Conservation (phyloP, 2,329 filamentous ascomycete species). For the Aureobasidium sp. region DNA sequence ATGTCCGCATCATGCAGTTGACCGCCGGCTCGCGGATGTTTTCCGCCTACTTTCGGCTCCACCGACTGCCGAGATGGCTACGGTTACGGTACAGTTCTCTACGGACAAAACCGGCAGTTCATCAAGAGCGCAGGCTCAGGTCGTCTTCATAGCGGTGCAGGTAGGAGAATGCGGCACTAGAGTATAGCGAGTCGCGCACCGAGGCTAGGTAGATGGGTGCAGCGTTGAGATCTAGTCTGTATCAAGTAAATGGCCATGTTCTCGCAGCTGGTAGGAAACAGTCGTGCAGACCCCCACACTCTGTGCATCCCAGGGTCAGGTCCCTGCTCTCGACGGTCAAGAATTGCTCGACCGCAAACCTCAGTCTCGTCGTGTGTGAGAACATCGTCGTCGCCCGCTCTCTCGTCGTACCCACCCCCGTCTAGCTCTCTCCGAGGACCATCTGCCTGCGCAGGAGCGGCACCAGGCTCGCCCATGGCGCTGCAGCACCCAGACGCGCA, state of each 20-base stretch:
- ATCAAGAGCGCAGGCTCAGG: neutral
- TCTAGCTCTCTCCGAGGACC: neutral
- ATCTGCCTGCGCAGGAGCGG: conserved; percentile 6
- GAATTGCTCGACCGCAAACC: neutral
- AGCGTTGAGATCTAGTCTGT: neutral
- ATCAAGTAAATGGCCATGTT: neutral
- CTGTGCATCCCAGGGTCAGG: neutral
- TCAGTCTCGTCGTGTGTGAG: neutral
- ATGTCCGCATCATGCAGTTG: conserved; percentile 9
- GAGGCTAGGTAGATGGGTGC: neutral
- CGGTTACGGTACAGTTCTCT: neutral
- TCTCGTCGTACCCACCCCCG: neutral
- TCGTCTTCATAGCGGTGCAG: neutral
- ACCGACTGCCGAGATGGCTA: neutral
- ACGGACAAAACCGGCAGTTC: neutral
- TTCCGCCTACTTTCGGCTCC: neutral
- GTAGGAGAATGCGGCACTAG: too few relatives aligned
- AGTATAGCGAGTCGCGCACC: neutral
- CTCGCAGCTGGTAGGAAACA: too few relatives aligned
- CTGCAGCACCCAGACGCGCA: conserved; percentile 4
- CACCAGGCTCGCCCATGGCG: conserved; percentile 7
- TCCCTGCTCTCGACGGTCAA: neutral
- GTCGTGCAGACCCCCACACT: neutral
- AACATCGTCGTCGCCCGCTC: neutral
- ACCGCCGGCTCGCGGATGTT: neutral